These are phyloP conservation scores for Arthrobotrys entomopaga DNA, from an alignment of 2,329 filamentous ascomycete genomes.

Conservation along the genomic window DNA sequence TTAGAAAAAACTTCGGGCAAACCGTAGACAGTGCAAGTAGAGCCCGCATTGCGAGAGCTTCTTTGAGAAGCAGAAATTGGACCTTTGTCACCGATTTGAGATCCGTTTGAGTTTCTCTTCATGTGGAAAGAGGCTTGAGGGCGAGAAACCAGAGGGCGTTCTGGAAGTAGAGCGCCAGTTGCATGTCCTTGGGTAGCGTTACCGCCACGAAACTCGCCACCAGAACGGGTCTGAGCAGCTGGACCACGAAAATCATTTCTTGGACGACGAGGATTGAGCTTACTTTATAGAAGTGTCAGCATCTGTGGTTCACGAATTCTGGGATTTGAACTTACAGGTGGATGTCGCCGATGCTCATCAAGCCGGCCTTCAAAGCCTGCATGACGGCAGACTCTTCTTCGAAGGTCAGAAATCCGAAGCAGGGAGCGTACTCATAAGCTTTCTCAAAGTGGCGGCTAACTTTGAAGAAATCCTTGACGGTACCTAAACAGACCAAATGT, in stretches of 20 bases:
- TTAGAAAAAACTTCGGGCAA: constrained; percentile 34
- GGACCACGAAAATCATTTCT: constrained; percentile 24
- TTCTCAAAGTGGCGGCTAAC: constrained; percentile 41
- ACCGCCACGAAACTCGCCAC: constrained; percentile 15
- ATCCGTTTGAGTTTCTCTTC: constrained; percentile 31
- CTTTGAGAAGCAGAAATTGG: constrained; percentile 2
- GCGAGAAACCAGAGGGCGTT: constrained; percentile 29
- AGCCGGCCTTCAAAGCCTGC: constrained; percentile 32
- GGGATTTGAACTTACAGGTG: constrained; percentile 30
- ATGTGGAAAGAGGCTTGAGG: constrained; percentile 23
- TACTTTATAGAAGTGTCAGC: constrained; percentile 6
- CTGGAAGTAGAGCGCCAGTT: constrained; percentile 13
- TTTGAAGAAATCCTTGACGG: constrained; percentile 52
- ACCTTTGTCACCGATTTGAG: constrained; percentile 32
- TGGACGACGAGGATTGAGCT: constrained; percentile 46
- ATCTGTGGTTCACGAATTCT: neutral
- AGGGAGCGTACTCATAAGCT: constrained; percentile 46
- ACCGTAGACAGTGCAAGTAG: constrained; percentile 49
- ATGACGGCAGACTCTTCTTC: constrained; percentile 38
- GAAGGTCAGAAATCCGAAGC: constrained; percentile 50
- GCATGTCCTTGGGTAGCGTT: constrained; percentile 15
- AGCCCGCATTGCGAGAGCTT: constrained; percentile 12
- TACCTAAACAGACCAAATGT: constrained; percentile 9
- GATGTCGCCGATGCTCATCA: constrained; percentile 27
- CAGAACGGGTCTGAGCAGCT: constrained; percentile 8